Evolutionary conservation across 805 yeast genomes (phyloP), one percentile per base, ranked within the genome.

Genomic region (Ogataea paradorogensis): DNA sequence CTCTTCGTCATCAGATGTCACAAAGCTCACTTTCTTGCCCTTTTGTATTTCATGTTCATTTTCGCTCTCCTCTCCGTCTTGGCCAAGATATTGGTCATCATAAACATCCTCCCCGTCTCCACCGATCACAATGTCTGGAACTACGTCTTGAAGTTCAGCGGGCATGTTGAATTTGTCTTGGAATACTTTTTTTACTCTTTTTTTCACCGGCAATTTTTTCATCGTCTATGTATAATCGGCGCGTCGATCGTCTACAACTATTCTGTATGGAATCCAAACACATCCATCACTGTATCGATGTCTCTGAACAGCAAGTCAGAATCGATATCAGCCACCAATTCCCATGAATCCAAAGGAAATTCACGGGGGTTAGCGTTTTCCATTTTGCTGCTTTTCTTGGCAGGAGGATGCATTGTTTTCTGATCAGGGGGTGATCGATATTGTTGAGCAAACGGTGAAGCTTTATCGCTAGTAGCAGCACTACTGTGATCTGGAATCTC

Each of bases 281-380:
- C 95, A 56, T 84, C 86, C 95, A 88, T 86, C 42, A 88, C 84
- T 33, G 86, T 71, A 48, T 87, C 95, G 21, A 88, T 90, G 56
- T 88, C 95, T 55, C 82, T 84, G 89, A 84, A 82, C 15, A 80
- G 65, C 43, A 75, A 50, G 35, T 76, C 84, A 16, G 74, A 70
- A 50, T 75, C 79, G 58, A 73, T 61, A 13, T 58, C 64, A 13
- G 51, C 47, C 6, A 50, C 53, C 32, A 55, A 15, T 27, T 71
- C 77, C 60, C 74, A 65, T 8, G 63, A 54, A 45, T 67, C 74
- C 38, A 69, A 48, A 23, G 64, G 62, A 34, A 59, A 47, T 63
- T 30, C 63, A 35, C 15, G 41, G 15, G 43, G 27, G 3, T 22
- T 36, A 13, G 22, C 29, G 16, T 32, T 15, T 9, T 15, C 26